Percentiles rank a stretch among this genome's conserved stretches.
These are phyloP conservation scores for Hanseniaspora singularis DNA, from an alignment of 805 yeast species.

Conservation along the genomic window DNA sequence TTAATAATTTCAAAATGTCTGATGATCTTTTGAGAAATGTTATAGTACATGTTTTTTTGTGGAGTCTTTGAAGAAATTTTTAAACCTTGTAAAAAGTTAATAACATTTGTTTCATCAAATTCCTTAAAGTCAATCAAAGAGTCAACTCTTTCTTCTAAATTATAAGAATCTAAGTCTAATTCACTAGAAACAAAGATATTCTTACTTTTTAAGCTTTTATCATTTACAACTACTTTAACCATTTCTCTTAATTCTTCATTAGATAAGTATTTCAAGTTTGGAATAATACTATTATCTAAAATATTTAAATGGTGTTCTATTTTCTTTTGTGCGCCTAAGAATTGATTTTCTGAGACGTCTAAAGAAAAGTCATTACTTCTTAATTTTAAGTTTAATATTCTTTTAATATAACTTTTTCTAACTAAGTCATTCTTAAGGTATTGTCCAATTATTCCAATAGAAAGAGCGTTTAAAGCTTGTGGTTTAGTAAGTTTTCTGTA, in stretches of 20 bases:
- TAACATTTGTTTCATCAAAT: not conserved
- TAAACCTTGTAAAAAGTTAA: not conserved
- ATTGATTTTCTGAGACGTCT: not conserved
- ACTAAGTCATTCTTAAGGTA: not conserved
- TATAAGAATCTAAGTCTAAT: not conserved
- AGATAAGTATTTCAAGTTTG: not conserved
- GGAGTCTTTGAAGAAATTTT: not conserved
- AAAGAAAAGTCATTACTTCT: not conserved
- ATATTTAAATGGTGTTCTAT: not conserved
- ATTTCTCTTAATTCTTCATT: not conserved
- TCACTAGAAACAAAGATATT: not conserved
- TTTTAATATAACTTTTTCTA: not conserved
- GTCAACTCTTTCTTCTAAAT: not conserved
- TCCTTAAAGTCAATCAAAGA: not conserved
- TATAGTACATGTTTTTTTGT: not conserved
- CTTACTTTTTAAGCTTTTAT: not conserved
- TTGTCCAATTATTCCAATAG: not conserved
- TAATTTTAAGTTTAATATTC: not conserved
- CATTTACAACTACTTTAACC: not conserved
- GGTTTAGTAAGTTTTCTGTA: not conserved
- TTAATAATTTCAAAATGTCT: not conserved
- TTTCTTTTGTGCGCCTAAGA: not conserved
- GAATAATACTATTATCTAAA: not conserved
- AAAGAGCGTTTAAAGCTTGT: not conserved
- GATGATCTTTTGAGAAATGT: not conserved